Evolutionary conservation across 1,139 yeast species (phyloP).

Genomic region (Nakaseomyces nivariensis): DNA sequence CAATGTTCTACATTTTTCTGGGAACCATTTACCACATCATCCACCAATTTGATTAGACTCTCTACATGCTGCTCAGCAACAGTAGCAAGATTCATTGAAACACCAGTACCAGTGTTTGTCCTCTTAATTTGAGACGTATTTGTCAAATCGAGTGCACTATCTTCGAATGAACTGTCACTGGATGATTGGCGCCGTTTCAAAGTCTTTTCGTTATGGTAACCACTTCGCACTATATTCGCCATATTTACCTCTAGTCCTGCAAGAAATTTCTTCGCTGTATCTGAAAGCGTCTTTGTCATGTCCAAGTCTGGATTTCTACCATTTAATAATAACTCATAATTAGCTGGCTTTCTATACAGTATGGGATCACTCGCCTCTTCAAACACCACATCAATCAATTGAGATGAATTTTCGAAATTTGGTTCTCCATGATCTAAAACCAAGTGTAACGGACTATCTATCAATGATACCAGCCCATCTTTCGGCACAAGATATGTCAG

Average conservation of each 20-base stretch:
- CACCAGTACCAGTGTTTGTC: conserved; percentile 12
- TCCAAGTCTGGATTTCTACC: not conserved
- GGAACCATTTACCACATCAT: conserved; percentile 4
- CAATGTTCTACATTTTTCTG: conserved; percentile 13
- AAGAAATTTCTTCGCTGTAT: not conserved
- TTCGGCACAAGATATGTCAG: conserved; percentile 25
- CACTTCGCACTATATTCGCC: not conserved
- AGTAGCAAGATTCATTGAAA: conserved; percentile 16
- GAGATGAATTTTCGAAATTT: not conserved
- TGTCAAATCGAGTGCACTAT: conserved; percentile 1
- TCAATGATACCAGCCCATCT: conserved; percentile 14
- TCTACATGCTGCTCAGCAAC: conserved; percentile 17
- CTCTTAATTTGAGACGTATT: conserved; percentile 11
- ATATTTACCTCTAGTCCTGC: not conserved
- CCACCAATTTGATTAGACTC: conserved; percentile 11
- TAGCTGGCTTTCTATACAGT: not conserved
- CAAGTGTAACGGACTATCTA: conserved; percentile 11
- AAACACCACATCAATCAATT: not conserved
- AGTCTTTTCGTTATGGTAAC: not conserved
- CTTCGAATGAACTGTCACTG: not conserved
- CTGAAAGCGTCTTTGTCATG: not conserved
- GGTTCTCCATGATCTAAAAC: not conserved
- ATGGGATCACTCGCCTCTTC: not conserved
- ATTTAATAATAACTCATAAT: not conserved
- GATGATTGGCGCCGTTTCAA: not conserved